Evolutionary conservation across 331 rosid genomes (phyloP).

Genomic region (Quercus tomentella): DNA sequence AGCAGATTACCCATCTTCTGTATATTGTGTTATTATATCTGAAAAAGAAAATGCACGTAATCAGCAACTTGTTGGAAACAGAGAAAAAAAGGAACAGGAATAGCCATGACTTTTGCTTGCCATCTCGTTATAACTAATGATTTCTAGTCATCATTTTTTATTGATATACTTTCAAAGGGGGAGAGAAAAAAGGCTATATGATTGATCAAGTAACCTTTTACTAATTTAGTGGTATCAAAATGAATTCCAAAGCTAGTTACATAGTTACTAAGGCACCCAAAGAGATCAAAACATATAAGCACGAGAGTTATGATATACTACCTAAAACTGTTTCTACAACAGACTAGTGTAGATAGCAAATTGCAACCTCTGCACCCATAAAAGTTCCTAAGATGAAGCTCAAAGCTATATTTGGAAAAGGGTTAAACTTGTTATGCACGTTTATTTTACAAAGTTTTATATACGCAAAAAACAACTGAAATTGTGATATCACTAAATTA

Average conservation of each 20-base stretch:
- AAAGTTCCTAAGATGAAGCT: neutral
- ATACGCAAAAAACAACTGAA: too few relatives aligned
- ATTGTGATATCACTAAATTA: too few relatives aligned
- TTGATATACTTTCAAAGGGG: too few relatives aligned
- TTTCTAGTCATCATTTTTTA: too few relatives aligned
- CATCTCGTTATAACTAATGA: too few relatives aligned
- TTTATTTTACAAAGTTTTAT: too few relatives aligned
- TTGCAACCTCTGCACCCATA: neutral
- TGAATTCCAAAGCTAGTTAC: neutral
- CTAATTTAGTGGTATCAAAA: neutral
- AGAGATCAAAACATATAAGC: neutral
- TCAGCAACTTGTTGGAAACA: neutral
- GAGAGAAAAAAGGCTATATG: too few relatives aligned
- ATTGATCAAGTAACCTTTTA: too few relatives aligned
- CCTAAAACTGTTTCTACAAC: neutral
- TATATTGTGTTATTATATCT: neutral
- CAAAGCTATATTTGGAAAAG: neutral
- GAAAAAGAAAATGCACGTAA: neutral
- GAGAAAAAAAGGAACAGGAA: neutral
- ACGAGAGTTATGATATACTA: neutral
- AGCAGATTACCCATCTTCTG: constrained; percentile 67
- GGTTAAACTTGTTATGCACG: too few relatives aligned
- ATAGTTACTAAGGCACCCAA: neutral
- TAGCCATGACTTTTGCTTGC: too few relatives aligned
- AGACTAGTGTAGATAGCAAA: neutral